Conservation (phyloP, 495 filamentous ascomycete species). For the Penicillium flavigenum region DNA sequence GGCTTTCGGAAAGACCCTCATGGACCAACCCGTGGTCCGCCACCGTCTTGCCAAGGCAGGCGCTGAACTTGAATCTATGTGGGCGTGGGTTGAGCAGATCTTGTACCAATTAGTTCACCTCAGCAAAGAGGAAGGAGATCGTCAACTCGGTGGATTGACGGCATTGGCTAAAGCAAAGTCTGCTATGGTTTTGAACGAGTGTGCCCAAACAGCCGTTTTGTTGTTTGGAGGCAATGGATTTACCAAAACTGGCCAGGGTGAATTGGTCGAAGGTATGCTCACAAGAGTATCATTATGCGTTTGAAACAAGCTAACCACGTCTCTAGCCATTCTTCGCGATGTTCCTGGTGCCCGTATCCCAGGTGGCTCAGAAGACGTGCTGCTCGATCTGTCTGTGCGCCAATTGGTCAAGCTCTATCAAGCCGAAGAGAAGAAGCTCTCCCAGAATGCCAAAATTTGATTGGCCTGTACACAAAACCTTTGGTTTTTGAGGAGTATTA, state of each 20-base stretch:
- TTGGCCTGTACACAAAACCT: not conserved
- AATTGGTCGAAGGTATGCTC: conserved; percentile 62
- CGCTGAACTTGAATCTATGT: conserved; percentile 65
- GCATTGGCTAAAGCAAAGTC: conserved; percentile 69
- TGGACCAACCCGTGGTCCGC: conserved; percentile 72
- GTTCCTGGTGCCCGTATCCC: conserved; percentile 63
- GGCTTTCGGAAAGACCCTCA: conserved; percentile 70
- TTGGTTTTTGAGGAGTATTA: not conserved
- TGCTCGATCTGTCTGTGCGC: conserved; percentile 67
- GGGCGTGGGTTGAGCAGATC: conserved; percentile 74
- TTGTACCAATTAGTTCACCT: conserved; percentile 67
- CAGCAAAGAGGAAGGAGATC: conserved; percentile 60
- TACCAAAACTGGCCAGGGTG: conserved; percentile 65
- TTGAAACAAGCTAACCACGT: conserved; percentile 2
- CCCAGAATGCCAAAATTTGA: conserved; percentile 43
- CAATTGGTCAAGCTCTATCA: conserved; percentile 73
- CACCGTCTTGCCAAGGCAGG: conserved; percentile 70
- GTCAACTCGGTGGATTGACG: conserved; percentile 65
- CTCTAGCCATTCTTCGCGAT: conserved; percentile 61
- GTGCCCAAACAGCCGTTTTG: conserved; percentile 63
- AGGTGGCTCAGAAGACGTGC: conserved; percentile 73
- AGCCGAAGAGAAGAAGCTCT: conserved; percentile 59
- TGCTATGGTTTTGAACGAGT: conserved; percentile 68
- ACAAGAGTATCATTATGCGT: not conserved
- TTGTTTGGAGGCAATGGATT: conserved; percentile 74